Base-by-base conservation (phyloP, 176 grass and related monocot species). In the Carex pumila region DNA sequence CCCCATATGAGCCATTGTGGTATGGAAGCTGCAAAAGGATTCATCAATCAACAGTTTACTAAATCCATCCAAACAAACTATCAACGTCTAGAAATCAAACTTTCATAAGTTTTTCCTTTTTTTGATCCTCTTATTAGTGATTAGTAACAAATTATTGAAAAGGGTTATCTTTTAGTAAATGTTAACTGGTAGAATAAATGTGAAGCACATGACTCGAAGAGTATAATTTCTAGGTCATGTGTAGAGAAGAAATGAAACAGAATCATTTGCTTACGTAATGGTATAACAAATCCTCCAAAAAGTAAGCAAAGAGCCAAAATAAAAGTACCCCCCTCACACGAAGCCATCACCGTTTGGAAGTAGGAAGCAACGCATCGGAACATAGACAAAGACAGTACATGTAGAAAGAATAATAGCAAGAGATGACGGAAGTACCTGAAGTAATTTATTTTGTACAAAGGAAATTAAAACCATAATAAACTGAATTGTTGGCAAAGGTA, bases 1-100 rank as follows among this genome's bases (percentile, higher is more conserved):
- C 87, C 92, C 94, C 94, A 97, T 88, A 89, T 92, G 32, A 94
- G 81, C 94, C 92, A 97, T 65, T 66, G 81, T 77, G 94, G 92
- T 79, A 97, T 81, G 63, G 87, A 88, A 30, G 75, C 90, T 97
- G 31, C 74, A 89, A 66, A 14, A 84, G 67, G 47, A 50, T 50
- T 12, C 47, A 50, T 50, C 11, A 12, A 50, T 50, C 47, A 50
- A 50, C 2, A 11, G 2, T 8, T 47, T 12, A 12, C 10, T 10
- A 50, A 12, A 50, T 52, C 45, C 45, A 74, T 74, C 10, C 70
- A 74, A 74, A 50, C 41, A 52, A 22, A 12, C 45, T 19, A 74
- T 50, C 4, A 74, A 12, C n/a, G 52, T 29, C 9, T 1, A 39
- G 8, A 50, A 50, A 9, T 50, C 10, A 11, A 50, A 12, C 0